Percentiles rank a stretch among this genome's conserved stretches.
These are phyloP conservation scores for Lactarius hatsudake DNA, from an alignment of 768 basidiomycete species.

Conservation along the genomic window DNA sequence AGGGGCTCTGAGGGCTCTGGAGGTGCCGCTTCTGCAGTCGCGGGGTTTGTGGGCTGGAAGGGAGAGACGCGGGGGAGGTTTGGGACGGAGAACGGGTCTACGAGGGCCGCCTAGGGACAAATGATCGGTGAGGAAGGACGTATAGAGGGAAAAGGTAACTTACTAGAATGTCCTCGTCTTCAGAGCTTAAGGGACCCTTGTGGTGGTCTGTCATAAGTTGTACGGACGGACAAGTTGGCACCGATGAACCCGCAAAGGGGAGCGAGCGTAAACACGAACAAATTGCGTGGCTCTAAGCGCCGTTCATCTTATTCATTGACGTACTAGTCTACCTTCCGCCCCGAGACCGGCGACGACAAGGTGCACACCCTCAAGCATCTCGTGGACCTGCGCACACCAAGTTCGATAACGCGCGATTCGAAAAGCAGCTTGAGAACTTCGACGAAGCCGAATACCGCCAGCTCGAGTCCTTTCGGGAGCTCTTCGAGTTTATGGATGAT, in stretches of 20 bases:
- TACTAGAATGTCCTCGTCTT: constrained; percentile 28
- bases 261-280: neutral
- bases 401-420: constrained; percentile 66
- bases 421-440: constrained; percentile 65
- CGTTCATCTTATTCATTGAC: too few species aligned
- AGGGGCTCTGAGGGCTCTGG: neutral
- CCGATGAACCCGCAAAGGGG: neutral
- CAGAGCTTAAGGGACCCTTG: constrained; percentile 22
- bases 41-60: constrained; percentile 8
- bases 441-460: constrained; percentile 68
- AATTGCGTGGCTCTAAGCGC: neutral
- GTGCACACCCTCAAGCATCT: constrained; percentile 61
- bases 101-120: constrained; percentile 25
- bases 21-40: constrained; percentile 5
- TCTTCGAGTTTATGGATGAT: constrained; percentile 71
- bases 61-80: constrained; percentile 21
- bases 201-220: constrained; percentile 12
- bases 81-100: constrained; percentile 24
- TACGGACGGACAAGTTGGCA: neutral
- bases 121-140: neutral
- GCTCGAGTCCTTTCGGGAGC: constrained; percentile 55
- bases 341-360: constrained; percentile 56
- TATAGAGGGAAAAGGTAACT: neutral
- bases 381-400: constrained; percentile 59
- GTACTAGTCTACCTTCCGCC: constrained; percentile 56